Conservation (phyloP, 208 protist genomes). For the Tetramitus jugosus region DNA sequence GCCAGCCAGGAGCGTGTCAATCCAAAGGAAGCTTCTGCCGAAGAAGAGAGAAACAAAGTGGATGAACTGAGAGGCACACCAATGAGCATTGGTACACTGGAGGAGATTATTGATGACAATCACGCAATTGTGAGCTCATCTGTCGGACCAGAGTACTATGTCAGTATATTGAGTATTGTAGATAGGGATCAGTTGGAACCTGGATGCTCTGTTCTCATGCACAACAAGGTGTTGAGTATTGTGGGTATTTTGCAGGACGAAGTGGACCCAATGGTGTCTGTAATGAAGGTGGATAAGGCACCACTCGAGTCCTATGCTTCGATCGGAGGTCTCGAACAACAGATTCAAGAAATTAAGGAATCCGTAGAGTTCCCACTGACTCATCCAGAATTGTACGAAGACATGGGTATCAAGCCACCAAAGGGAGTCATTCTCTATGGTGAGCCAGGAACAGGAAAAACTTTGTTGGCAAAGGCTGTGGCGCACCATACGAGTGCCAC, state of each 20-base stretch:
- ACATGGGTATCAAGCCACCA: slow-evolving; percentile 98
- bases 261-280: slow-evolving; percentile 94
- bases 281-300: slow-evolving; percentile 99
- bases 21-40: slow-evolving; percentile 8
- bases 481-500: slow-evolving; percentile 98
- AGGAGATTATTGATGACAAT: slow-evolving; percentile 99
- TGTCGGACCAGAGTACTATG: slow-evolving; percentile 95
- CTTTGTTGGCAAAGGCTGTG: slow-evolving; percentile 98
- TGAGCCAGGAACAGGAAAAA: slow-evolving; percentile 95
- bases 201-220: slow-evolving; percentile 89
- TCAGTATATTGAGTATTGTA: slow-evolving; percentile 96
- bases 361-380: slow-evolving; percentile 98
- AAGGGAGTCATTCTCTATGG: slow-evolving; percentile 99
- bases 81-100: slow-evolving; percentile 93
- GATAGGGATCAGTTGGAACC: slow-evolving; percentile 98
- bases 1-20: slow-evolving; percentile 39
- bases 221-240: slow-evolving; percentile 89
- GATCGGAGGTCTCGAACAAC: slow-evolving; percentile 96
- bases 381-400: slow-evolving; percentile 98
- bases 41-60: slow-evolving; percentile 87
- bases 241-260: slow-evolving; percentile 97
- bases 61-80: slow-evolving; percentile 96
- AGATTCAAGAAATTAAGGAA: slow-evolving; percentile 99
- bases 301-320: slow-evolving; percentile 98
- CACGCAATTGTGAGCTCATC: slow-evolving; percentile 94